Base-by-base conservation (phyloP, 2,329 filamentous ascomycete genomes). In the Aspergillus ochraceus region DNA sequence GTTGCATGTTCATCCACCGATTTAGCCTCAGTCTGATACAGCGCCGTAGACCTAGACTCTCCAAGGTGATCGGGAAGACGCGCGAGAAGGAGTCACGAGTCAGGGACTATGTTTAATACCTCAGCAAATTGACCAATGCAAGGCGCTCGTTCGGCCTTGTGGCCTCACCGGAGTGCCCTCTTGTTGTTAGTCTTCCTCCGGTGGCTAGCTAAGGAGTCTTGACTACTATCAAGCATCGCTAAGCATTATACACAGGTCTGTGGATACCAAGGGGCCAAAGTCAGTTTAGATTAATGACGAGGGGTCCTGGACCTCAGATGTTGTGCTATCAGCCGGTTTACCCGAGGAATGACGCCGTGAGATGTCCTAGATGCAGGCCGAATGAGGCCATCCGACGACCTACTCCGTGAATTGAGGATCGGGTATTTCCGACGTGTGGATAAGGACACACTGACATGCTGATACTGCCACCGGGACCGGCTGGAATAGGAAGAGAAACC, bases 201-300 rank as follows among this genome's bases (percentile, higher is more conserved):
- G 4, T 42, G 6, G 36, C 4, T 17, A 42, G 36, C 36, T 42
- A 42, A 42, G 36, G 36, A 42, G 36, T 17, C 36, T 12, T 30
- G 17, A 32, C 20, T 22, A 26, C 20, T n/a, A 22, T 49, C 36
- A 55, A 55, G 54, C 54, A 45, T 50, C 46, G 54, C 46, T 55
- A 55, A 55, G 54, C 47, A 14, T 36, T 55, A 6, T 55, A 45
- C 22, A 55, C 47, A 39, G 42, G 36, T 22, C 12, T 49, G 49
- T 49, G 54, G 54, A 17, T 47, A 12, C 11, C 30, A 46, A 55
- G 32, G 46, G 20, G 54, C 30, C 17, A 55, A 55, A 55, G 45
- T 17, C 32, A 55, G 30, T 47, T 55, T 55, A 55, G 46, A 55
- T 55, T 55, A 42, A 26, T 11, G 11, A 29, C 4, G 2, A 49